Percentiles rank a stretch among this genome's conserved stretches.
phyloP scores from a whole-genome alignment of 805 yeast genomes.

The Yamadazyma paraphyllophila region DNA sequence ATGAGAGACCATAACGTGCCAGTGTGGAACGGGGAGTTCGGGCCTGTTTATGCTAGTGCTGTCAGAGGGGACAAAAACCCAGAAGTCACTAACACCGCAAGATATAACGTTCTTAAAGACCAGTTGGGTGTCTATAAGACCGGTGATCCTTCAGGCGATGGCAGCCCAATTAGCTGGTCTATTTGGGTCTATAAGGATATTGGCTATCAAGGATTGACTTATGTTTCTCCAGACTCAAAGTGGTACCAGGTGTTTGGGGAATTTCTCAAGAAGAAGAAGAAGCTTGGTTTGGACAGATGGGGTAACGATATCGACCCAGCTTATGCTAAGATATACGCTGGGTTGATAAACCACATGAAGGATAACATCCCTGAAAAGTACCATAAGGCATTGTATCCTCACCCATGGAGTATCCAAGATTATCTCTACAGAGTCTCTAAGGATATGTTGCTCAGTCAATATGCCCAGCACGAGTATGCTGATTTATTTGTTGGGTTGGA shows the following conservation, averaged over 20 bases:
- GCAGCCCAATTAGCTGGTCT: slow-evolving; percentile 47
- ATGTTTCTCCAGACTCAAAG: slow-evolving; percentile 43
- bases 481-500: slow-evolving; percentile 40
- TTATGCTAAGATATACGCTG: slow-evolving; percentile 33
- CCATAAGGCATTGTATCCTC: slow-evolving; percentile 42
- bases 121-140: slow-evolving; percentile 43
- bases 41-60: slow-evolving; percentile 48
- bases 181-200: slow-evolving; percentile 55
- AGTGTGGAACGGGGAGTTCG: slow-evolving; percentile 56
- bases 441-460: slow-evolving; percentile 45
- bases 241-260: slow-evolving; percentile 43
- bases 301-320: slow-evolving; percentile 46
- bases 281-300: slow-evolving; percentile 50
- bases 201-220: slow-evolving; percentile 51
- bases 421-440: slow-evolving; percentile 40
- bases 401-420: slow-evolving; percentile 34
- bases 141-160: slow-evolving; percentile 51
- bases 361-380: slow-evolving; percentile 40
- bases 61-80: slow-evolving; percentile 41
- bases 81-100: slow-evolving; percentile 34
- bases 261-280: slow-evolving; percentile 42
- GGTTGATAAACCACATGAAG: slow-evolving; percentile 35
- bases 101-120: slow-evolving; percentile 44
- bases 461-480: slow-evolving; percentile 45
- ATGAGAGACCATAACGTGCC: slow-evolving; percentile 42